A percentile compares a stretch with the other conserved stretches of the same genome.
phyloP scores from a whole-genome alignment of 2,329 filamentous ascomycete species.

The Diaporthe velutina region DNA sequence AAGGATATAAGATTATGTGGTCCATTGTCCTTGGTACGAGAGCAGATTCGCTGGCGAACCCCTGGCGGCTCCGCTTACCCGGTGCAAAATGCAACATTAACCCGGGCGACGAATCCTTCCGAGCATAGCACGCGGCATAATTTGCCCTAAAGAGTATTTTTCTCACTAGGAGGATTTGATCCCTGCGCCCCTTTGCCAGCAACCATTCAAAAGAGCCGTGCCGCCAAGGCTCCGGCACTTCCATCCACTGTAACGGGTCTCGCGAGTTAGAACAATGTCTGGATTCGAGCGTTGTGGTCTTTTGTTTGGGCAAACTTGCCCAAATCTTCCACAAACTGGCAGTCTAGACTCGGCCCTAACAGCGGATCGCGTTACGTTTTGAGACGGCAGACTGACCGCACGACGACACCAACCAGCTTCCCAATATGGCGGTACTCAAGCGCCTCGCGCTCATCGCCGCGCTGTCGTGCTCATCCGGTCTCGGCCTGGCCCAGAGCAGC shows the following conservation, averaged over 20 bases:
- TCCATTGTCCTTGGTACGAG: not conserved
- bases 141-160: slow-evolving; percentile 17
- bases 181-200: slow-evolving; percentile 9
- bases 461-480: not conserved
- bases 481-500: slow-evolving; percentile 23
- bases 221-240: slow-evolving; percentile 22
- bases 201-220: slow-evolving; percentile 10
- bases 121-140: slow-evolving; percentile 10
- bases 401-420: not conserved
- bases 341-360: slow-evolving; percentile 15
- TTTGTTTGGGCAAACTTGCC: slow-evolving; percentile 4
- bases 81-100: slow-evolving; percentile 7
- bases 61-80: slow-evolving; percentile 2
- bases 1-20: slow-evolving; percentile 5
- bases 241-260: not conserved
- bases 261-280: not conserved
- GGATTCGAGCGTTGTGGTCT: not conserved
- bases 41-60: slow-evolving; percentile 22
- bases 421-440: not conserved
- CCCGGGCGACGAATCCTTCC: slow-evolving; percentile 3
- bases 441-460: slow-evolving; percentile 8
- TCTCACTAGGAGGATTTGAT: slow-evolving; percentile 21
- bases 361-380: slow-evolving; percentile 20
- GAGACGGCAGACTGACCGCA: not conserved
- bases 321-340: not conserved